phyloP scores from a whole-genome alignment of 768 basidiomycete species.

The Mycena capillaripes region DNA sequence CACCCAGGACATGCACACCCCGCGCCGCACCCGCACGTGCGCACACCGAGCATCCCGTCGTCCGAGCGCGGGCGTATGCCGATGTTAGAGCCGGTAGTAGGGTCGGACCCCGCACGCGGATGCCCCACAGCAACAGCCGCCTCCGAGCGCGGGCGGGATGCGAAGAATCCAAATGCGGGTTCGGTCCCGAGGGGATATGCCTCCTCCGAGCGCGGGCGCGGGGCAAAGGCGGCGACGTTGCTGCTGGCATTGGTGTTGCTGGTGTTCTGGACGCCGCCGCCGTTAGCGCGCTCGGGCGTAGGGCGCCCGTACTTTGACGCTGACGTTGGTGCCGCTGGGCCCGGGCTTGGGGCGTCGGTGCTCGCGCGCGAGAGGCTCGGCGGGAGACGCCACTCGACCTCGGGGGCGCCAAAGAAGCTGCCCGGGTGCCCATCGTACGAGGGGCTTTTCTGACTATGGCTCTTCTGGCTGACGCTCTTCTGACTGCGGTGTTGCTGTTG shows the following conservation, averaged over 20 bases:
- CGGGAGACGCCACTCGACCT: conserved; percentile 29
- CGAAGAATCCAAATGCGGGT: too few species aligned
- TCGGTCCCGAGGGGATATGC: neutral
- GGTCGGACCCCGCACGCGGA: neutral
- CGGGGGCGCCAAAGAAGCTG: conserved; percentile 6
- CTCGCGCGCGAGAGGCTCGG: conserved; percentile 27
- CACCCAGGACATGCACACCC: conserved; percentile 77
- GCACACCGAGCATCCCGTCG: conserved; percentile 48
- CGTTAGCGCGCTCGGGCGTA: too few species aligned
- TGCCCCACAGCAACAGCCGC: neutral
- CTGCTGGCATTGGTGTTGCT: too few species aligned
- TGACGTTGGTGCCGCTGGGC: too few species aligned
- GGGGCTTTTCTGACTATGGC: conserved; percentile 22
- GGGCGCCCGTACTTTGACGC: too few species aligned
- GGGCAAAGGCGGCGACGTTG: neutral
- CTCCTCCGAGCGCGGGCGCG: conserved; percentile 5
- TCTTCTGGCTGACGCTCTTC: conserved; percentile 22
- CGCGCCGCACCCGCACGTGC: conserved; percentile 72
- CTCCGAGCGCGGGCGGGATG: conserved; percentile 16
- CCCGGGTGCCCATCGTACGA: conserved; percentile 23
- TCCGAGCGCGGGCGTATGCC: conserved; percentile 31
- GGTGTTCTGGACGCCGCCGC: too few species aligned
- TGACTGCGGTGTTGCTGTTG: neutral
- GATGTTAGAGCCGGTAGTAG: too few species aligned
- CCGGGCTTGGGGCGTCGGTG: too few species aligned